phyloP scores from a whole-genome alignment of 495 filamentous ascomycete species.

The Aspergillus olivimuriae region DNA sequence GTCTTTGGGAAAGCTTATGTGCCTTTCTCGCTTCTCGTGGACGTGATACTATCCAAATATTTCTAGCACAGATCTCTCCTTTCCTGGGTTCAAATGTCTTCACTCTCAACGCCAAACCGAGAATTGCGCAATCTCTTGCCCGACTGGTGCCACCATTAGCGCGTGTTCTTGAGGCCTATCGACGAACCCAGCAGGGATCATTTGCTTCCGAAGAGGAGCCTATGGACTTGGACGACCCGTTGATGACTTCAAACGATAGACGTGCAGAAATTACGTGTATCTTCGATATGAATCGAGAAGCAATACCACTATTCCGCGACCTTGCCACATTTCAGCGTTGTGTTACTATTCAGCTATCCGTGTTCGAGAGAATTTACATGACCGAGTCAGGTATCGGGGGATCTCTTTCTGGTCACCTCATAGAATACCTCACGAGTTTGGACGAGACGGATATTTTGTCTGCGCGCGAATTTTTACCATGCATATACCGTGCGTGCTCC shows the following conservation, averaged over 20 bases:
- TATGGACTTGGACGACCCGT: slow-evolving; percentile 77
- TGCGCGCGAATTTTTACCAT: slow-evolving; percentile 42
- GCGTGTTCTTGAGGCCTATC: slow-evolving; percentile 37
- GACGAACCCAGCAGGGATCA: slow-evolving; percentile 21
- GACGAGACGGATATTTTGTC: slow-evolving; percentile 54
- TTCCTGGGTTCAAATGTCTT: slow-evolving; percentile 21
- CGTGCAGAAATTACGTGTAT: slow-evolving; percentile 17
- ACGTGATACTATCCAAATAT: slow-evolving; percentile 23
- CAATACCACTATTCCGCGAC: slow-evolving; percentile 23
- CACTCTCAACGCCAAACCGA: slow-evolving; percentile 8
- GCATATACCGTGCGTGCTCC: slow-evolving; percentile 33
- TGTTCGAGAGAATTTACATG: slow-evolving; percentile 22
- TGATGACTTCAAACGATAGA: slow-evolving; percentile 52
- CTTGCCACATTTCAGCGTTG: slow-evolving; percentile 29
- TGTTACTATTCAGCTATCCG: slow-evolving; percentile 31
- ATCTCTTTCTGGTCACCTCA: slow-evolving; percentile 34
- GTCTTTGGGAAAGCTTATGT: slow-evolving; percentile 33
- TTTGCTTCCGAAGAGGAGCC: slow-evolving; percentile 37
- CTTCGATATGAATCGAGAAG: slow-evolving; percentile 24
- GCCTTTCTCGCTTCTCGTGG: slow-evolving; percentile 26
- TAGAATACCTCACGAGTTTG: slow-evolving; percentile 53
- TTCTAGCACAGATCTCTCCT: slow-evolving; percentile 27
- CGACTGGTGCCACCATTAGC: slow-evolving; percentile 25
- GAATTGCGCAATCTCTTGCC: slow-evolving; percentile 16
- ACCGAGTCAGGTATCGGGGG: slow-evolving; percentile 28